Base-by-base conservation (phyloP, 805 yeast genomes). In the Starmerella lactis-condensi region DNA sequence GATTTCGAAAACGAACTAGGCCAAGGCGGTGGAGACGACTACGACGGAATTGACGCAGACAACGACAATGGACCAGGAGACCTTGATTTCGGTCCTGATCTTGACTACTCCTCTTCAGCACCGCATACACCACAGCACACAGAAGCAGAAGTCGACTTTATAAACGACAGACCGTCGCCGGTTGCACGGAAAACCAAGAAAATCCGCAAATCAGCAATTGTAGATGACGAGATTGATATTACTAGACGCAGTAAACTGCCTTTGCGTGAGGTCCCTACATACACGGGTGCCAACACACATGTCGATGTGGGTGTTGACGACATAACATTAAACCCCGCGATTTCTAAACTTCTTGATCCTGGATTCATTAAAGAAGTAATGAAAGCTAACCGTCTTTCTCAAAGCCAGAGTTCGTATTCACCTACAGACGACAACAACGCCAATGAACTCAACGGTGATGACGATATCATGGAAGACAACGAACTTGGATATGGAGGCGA, bases 71-170 rank as follows among this genome's bases (percentile, higher is more conserved):
- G 4, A 12, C 36, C 36, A 5, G 33, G 24, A 2, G 26, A 15
- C 19, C 35, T 35, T 23, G 43, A 34, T 14, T 33, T 33, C 19
- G 43, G 43, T 14, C 23, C 42, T 6, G 43, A 39, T 22, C 22
- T 34, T 10, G 35, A 22, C 14, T 28, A 32, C 30, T 34, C 39
- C 17, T 29, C 36, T 7, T 31, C 38, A 3, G 41, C 42, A 3
- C 41, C 40, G 4, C 42, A 30, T 14, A 39, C 42, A 6, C 42
- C 44, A 2, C 30, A 3, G 6, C 34, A 27, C 11, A 24, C 14
- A 11, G n/a, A 22, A 24, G 41, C 31, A 3, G 12, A 12, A 5
- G 28, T 18, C 14, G 33, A 32, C 3, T 24, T 6, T 6, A 28
- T 23, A 13, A 14, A 12, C 14, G 33, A 18, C 17, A 7, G 12